phyloP scores from a whole-genome alignment of 1,284 basidiomycete species.

The Moniliella sp. region DNA sequence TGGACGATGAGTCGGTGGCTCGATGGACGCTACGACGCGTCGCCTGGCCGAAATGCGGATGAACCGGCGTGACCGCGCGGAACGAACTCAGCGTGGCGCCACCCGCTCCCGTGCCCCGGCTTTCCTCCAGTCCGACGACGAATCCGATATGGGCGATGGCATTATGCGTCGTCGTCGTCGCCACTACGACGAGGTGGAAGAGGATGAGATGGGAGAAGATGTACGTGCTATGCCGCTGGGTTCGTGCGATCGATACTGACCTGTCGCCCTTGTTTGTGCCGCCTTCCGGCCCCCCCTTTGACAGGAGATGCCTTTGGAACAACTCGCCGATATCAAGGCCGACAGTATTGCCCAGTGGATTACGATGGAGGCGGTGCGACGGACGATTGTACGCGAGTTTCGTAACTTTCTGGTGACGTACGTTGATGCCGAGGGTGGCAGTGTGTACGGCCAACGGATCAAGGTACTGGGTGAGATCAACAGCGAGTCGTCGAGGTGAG shows the following conservation, averaged over 20 bases:
- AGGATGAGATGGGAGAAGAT: conserved; percentile 40
- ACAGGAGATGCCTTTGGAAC: conserved; percentile 86
- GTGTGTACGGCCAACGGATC: conserved; percentile 84
- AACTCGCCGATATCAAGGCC: conserved; percentile 88
- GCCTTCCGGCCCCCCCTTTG: too few species aligned
- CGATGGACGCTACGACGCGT: conserved; percentile 51
- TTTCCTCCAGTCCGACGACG: conserved; percentile 56
- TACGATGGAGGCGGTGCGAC: conserved; percentile 64
- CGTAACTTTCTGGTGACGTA: conserved; percentile 86
- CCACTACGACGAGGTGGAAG: conserved; percentile 43
- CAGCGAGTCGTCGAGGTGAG: conserved; percentile 92
- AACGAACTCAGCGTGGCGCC: conserved; percentile 45
- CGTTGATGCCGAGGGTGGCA: conserved; percentile 68
- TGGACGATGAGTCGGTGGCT: conserved; percentile 65
- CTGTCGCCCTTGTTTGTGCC: too few species aligned
- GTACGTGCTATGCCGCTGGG: too few species aligned
- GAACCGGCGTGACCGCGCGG: conserved; percentile 62
- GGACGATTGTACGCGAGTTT: conserved; percentile 77
- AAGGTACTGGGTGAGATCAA: conserved; percentile 87
- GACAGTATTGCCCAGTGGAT: conserved; percentile 95
- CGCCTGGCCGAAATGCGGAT: conserved; percentile 69
- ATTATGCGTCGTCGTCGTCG: conserved; percentile 32
- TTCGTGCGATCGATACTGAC: too few species aligned
- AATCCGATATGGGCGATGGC: conserved; percentile 18
- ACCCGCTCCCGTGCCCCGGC: conserved; percentile 48